Percentiles rank a stretch among this genome's conserved stretches.
Conservation (phyloP, 192 early-diverging fungal species). For the Gaertneriomyces sp. region DNA sequence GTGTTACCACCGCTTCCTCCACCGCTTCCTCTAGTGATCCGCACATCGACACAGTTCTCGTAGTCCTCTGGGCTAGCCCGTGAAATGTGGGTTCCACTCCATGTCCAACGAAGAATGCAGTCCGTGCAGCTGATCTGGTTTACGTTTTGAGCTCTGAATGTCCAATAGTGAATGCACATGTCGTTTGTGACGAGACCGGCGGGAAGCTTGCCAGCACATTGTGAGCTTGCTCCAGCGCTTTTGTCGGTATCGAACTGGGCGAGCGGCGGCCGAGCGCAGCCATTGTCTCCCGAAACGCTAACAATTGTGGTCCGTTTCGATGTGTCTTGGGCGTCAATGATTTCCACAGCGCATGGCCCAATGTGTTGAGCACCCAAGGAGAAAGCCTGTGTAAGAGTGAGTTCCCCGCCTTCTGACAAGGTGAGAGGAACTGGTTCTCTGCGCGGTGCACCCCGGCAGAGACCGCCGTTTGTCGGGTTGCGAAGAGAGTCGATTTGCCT, state of each 20-base stretch:
- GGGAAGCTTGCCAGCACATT: slow-evolving; percentile 25
- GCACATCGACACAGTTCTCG: slow-evolving; percentile 35
- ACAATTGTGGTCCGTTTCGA: slow-evolving; percentile 14
- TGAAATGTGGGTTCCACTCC: slow-evolving; percentile 30
- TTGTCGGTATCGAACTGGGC: slow-evolving; percentile 29
- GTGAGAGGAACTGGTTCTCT: slow-evolving; percentile 8
- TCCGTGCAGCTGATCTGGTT: slow-evolving; percentile 35
- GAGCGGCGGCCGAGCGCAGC: slow-evolving; percentile 27
- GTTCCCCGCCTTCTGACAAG: slow-evolving; percentile 20
- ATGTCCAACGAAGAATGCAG: slow-evolving; percentile 39
- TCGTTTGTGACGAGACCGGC: slow-evolving; percentile 35
- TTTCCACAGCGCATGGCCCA: slow-evolving; percentile 37
- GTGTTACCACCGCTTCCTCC: not conserved
- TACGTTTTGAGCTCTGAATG: slow-evolving; percentile 32
- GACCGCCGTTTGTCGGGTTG: slow-evolving; percentile 9
- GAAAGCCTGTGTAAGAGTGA: slow-evolving; percentile 35
- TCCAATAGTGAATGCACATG: slow-evolving; percentile 42
- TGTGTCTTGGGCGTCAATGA: slow-evolving; percentile 28
- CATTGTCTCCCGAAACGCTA: slow-evolving; percentile 11
- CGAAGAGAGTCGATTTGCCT: slow-evolving; percentile 25
- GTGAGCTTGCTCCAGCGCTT: slow-evolving; percentile 8
- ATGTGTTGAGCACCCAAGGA: slow-evolving; percentile 36
- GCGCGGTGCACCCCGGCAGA: slow-evolving; percentile 26
- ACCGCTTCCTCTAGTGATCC: slow-evolving; percentile 4
- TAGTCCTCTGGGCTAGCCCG: slow-evolving; percentile 24